Conservation (phyloP, 805 yeast genomes). For the Pachysolen tannophilus region DNA sequence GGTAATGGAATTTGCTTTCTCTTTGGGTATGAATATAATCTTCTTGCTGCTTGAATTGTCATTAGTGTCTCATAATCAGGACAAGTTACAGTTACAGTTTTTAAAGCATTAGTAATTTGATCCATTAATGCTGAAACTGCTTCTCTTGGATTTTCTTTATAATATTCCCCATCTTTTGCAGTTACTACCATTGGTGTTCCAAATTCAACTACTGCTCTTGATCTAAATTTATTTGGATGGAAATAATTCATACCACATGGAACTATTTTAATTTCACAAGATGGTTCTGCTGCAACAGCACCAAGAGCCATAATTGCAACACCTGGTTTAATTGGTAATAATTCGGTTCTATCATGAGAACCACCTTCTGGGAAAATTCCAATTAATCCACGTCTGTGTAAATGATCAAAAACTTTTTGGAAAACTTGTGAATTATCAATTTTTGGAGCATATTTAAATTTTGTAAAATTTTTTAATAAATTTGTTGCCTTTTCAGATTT, state of each 20-base stretch:
- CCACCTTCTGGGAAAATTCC: slow-evolving; percentile 99
- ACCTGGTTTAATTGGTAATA: slow-evolving; percentile 92
- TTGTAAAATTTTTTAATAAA: slow-evolving; percentile 41
- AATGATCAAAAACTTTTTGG: slow-evolving; percentile 70
- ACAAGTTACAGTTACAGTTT: slow-evolving; percentile 77
- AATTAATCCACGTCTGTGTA: slow-evolving; percentile 59
- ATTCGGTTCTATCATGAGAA: slow-evolving; percentile 88
- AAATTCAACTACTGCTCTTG: slow-evolving; percentile 91
- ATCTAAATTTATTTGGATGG: slow-evolving; percentile 91
- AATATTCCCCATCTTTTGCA: slow-evolving; percentile 50
- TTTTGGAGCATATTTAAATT: slow-evolving; percentile 65
- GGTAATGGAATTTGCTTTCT: slow-evolving; percentile 69
- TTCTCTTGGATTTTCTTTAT: slow-evolving; percentile 56
- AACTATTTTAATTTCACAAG: slow-evolving; percentile 74
- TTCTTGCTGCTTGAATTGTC: slow-evolving; percentile 87
- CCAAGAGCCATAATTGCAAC: slow-evolving; percentile 98
- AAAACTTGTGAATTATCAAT: slow-evolving; percentile 80
- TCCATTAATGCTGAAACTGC: slow-evolving; percentile 66
- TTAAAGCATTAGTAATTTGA: slow-evolving; percentile 57
- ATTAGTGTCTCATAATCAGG: slow-evolving; percentile 84
- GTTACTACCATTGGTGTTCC: slow-evolving; percentile 74
- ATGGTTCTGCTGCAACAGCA: slow-evolving; percentile 73
- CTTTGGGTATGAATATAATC: slow-evolving; percentile 71
- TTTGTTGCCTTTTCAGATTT: slow-evolving; percentile 39
- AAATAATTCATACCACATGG: slow-evolving; percentile 98